Evolutionary conservation across 805 yeast genomes (phyloP).

Genomic region (Sungouiella thailandica): DNA sequence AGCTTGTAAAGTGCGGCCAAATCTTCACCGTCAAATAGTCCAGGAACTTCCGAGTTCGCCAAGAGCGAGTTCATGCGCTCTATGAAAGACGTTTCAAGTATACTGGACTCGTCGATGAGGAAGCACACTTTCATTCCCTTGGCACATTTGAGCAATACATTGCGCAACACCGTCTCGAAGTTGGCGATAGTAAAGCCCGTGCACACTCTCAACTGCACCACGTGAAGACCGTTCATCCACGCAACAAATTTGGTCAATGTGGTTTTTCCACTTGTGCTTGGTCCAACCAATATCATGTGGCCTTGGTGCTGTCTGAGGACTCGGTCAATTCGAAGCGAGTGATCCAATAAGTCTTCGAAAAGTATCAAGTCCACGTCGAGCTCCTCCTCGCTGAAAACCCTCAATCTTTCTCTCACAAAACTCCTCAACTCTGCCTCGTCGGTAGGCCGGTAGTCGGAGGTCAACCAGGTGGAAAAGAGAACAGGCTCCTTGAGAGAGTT

Average conservation of each 20-base stretch:
- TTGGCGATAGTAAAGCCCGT: slow-evolving; percentile 51
- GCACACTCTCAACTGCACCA: slow-evolving; percentile 54
- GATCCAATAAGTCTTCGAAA: slow-evolving; percentile 68
- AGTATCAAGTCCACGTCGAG: slow-evolving; percentile 55
- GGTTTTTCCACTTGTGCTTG: slow-evolving; percentile 77
- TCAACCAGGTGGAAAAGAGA: slow-evolving; percentile 71
- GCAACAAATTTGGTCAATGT: slow-evolving; percentile 76
- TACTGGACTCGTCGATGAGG: slow-evolving; percentile 74
- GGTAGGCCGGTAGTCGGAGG: slow-evolving; percentile 57
- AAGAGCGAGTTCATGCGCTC: slow-evolving; percentile 91
- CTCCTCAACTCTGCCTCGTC: slow-evolving; percentile 39
- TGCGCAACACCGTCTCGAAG: slow-evolving; percentile 63
- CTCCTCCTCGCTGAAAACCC: slow-evolving; percentile 76
- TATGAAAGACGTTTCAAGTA: slow-evolving; percentile 70
- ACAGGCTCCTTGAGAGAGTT: slow-evolving; percentile 46
- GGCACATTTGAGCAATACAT: slow-evolving; percentile 41
- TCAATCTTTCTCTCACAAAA: slow-evolving; percentile 61
- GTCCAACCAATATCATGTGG: slow-evolving; percentile 80
- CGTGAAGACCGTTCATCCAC: slow-evolving; percentile 80
- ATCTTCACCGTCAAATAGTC: slow-evolving; percentile 77
- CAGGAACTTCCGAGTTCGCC: slow-evolving; percentile 92
- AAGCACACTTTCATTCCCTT: slow-evolving; percentile 63
- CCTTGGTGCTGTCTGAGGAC: slow-evolving; percentile 85
- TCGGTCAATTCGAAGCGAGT: slow-evolving; percentile 73
- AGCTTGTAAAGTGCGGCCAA: slow-evolving; percentile 44